Evolutionary conservation across 305 asterid species (phyloP), one percentile per base, ranked within the genome.

Genomic region (Solanum hybrid): DNA sequence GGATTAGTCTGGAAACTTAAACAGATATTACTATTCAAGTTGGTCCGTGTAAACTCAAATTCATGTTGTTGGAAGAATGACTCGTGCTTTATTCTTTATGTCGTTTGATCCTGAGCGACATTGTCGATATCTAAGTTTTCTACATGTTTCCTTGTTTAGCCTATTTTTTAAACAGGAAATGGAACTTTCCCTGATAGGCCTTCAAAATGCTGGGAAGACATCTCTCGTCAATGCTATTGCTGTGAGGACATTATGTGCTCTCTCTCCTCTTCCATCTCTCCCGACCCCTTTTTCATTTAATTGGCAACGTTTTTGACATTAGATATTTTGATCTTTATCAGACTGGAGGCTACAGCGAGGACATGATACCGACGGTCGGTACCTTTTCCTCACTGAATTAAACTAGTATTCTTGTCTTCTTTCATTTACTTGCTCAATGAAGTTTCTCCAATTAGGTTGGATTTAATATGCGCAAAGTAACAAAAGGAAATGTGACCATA

Each of bases 301-400:
- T 37, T 24, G 46, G 6, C 34, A 20, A 84, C 7, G 7, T 73
- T 42, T 29, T 33, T 83, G 35, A 67, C 77, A 64, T 90, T 6
- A 34, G 85, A 75, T 92, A 35, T 11, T 39, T 89, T 92, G 69
- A 42, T 93, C 91, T 91, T 91, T 81, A 86, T 92, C 97, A 96
- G 99, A 96, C 98, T 22, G 99, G 99, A 90, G 98, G 98, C 91
- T 96, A 96, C 89, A 96, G 95, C 71, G 98, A 96, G 92, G 99
- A 97, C 93, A 95, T 96, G 99, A 96, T 97, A 92, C 99, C 99
- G 64, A 97, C 99, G 74, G 98, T 97, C 93, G 28, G 98, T 95
- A 90, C 91, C 94, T 86, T 76, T 16, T 84, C 85, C 11, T 78
- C 18, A 33, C 28, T 51, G 13, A 80, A 35, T 26, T 20, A 31